Base-by-base conservation (phyloP, 495 filamentous ascomycete species). In the Durotheca rogersii region DNA sequence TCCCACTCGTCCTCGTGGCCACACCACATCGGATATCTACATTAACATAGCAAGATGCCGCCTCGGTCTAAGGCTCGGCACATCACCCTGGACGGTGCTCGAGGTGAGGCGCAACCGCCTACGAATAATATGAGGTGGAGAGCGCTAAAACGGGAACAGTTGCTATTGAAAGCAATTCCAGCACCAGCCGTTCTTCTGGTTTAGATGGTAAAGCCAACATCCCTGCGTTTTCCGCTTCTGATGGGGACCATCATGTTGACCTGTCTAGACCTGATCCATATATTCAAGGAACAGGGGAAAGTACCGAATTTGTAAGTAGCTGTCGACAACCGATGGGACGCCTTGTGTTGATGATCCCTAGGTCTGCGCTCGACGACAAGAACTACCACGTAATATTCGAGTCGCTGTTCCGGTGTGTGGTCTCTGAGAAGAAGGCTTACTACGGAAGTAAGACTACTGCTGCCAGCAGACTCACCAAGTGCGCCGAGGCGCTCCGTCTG, bases 311-410 rank as follows among this genome's bases (percentile, higher is more conserved):
- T 86, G 83, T 85, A 73, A 53, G 78, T 56, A 3, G 2, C 18
- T 31, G 27, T 47, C 20, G 27, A 43, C 47, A 32, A 17, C 43
- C 48, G 37, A 15, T 6, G 10, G 30, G 43, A 29, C 32, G 53
- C 68, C 37, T 66, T 60, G 25, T n/a, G 14, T 10, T 47, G 36
- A 58, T 34, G 7, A 16, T 27, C n/a, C 18, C 25, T 27, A 64
- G 52, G 25, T 60, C 60, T 17, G 55, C 51, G 2, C 60, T 75
- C 17, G 82, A 78, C 38, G 90, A 95, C 62, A 87, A 86, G 56
- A 80, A 78, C 12, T 95, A 86, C 59, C 87, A 94, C 59, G 79
- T 78, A 37, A 82, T 96, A 19, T 90, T 85, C 52, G 90, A 96
- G 60, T 79, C 81, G 0, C 69, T 98, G 11, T 96, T 96, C 60